phyloP scores from a whole-genome alignment of 345 rosid species.

The Murraya koenigii region DNA sequence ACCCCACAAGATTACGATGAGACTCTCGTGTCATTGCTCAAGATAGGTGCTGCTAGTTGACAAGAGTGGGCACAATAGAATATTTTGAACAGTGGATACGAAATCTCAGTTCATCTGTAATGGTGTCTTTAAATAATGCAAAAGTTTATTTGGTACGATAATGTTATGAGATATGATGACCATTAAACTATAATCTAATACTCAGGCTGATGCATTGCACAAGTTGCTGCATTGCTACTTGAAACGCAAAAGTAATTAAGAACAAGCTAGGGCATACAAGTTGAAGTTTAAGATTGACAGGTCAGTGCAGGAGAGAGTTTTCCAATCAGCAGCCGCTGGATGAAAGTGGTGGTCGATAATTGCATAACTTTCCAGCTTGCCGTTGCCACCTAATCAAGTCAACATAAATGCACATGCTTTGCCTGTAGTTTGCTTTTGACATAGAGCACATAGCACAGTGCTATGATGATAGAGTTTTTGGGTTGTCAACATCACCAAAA shows the following conservation, averaged over 20 bases:
- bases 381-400: not conserved
- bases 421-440: not conserved
- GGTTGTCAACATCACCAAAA: not conserved
- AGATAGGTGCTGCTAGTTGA: not conserved
- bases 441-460: not conserved
- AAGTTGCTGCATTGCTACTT: not conserved
- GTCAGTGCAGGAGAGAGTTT: not conserved
- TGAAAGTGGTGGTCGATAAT: not conserved
- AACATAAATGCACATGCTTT: constrained; percentile 2
- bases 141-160: not conserved
- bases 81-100: not conserved
- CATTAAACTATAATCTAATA: not conserved
- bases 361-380: constrained; percentile 16
- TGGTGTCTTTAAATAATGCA: not conserved
- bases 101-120: not conserved
- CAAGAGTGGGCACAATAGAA: not conserved
- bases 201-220: not conserved
- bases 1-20: not conserved
- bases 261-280: not conserved
- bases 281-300: not conserved
- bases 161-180: not conserved
- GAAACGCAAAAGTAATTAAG: not conserved
- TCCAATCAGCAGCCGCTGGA: not conserved
- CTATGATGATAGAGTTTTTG: not conserved
- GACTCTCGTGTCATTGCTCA: not conserved